A percentile compares a stretch with the other conserved stretches of the same genome.
phyloP scores from a whole-genome alignment of 2,329 filamentous ascomycete genomes.

The Nigrospora sphaerica region DNA sequence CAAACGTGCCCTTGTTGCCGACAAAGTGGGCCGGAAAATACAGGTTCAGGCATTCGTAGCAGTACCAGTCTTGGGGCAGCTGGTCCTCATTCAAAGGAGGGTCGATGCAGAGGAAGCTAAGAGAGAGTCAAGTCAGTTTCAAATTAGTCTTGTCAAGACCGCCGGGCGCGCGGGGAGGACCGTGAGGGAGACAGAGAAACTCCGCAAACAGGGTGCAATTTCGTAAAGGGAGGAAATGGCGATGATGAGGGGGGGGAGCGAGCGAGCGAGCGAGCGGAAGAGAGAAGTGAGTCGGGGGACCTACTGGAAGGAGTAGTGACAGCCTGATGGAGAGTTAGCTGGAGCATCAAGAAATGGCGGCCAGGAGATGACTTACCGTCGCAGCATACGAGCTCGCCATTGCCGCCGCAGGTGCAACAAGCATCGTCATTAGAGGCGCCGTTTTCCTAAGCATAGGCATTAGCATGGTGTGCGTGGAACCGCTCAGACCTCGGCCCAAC shows the following conservation, averaged over 20 bases:
- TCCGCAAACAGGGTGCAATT: too few species aligned
- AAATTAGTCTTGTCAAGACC: too few species aligned
- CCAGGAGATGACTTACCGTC: constrained; percentile 36
- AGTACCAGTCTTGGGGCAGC: constrained; percentile 76
- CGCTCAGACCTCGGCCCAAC: constrained; percentile 26
- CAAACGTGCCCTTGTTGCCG: constrained; percentile 51
- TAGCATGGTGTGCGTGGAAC: constrained; percentile 22
- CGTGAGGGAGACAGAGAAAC: too few species aligned
- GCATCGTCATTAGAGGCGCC: constrained; percentile 65
- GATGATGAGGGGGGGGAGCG: too few species aligned
- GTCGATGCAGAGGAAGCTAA: constrained; percentile 68
- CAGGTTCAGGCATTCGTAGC: constrained; percentile 59
- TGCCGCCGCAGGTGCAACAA: constrained; percentile 79
- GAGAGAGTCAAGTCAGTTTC: too few species aligned
- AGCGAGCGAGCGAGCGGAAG: too few species aligned
- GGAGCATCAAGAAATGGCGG: neutral
- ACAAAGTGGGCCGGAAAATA: constrained; percentile 35
- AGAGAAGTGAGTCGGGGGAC: neutral
- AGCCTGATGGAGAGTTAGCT: constrained; percentile 41
- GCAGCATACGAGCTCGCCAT: constrained; percentile 83
- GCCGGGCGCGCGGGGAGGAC: too few species aligned
- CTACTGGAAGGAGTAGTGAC: constrained; percentile 74
- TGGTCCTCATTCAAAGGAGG: constrained; percentile 57
- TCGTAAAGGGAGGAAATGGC: too few species aligned
- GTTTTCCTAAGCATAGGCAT: neutral